Evolutionary conservation across 495 filamentous ascomycete species (phyloP), one percentile per base, ranked within the genome.

Genomic region (Trichocladium uniseriatum): DNA sequence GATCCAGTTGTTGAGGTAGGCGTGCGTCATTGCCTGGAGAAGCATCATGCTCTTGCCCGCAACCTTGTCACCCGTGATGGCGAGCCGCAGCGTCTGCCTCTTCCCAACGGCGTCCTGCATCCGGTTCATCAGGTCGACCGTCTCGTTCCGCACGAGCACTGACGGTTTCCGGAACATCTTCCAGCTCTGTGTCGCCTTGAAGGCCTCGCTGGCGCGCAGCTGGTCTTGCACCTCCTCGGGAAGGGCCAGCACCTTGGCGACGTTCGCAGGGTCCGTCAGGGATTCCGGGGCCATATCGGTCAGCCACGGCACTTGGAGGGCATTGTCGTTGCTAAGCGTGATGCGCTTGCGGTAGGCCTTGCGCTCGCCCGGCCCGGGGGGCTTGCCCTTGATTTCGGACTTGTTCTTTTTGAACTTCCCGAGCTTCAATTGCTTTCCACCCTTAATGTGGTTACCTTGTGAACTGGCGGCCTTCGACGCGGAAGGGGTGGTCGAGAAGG

Each of bases 161-260:
- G 81, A 81, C 14, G 92, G 91, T 43, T 82, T 76, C 57, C 84
- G 69, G 68, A 96, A 98, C 58, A 94, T 70, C 22, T 74, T 76
- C 92, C 92, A 98, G 48, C 77, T 82, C 74, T 97, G 92, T 13
- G 79, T 82, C n/a, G 79, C 69, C 75, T 95, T 91, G 75, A 98
- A 98, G 10, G 87, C 90, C 55, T 92, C 84, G 52, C 82, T 73
- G 18, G 79, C 81, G 56, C 87, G 78, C 78, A 98, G 73, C 61
- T 79, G 76, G 70, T 94, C 87, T 20, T 94, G 71, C 46, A 85
- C 69, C 2, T 68, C 65, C n/a, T 71, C 73, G n/a, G 83, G 80
- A 38, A 98, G 66, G 5, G 77, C 79, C 18, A 89, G 53, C 16
- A 97, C 76, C 29, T 74, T 69, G 18, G 88, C 87, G 16, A 70